Base-by-base conservation (phyloP, 2,329 filamentous ascomycete genomes). In the Fusarium keratoplasticum region DNA sequence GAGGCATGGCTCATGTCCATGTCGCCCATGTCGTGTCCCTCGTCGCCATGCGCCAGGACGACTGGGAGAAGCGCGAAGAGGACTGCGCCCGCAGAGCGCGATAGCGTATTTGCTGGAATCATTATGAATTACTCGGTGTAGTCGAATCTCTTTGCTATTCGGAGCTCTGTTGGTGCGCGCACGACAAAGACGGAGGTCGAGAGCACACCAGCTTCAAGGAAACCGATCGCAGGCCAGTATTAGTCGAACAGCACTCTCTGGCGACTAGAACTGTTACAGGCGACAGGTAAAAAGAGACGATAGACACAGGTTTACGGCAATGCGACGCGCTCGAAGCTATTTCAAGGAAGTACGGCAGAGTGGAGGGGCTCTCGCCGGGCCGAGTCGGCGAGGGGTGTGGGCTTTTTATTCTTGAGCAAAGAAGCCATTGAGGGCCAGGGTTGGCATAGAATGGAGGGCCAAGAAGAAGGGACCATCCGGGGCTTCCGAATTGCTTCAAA, bases 401-500 rank as follows among this genome's bases (percentile, higher is more conserved):
- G n/a, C 27, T 61, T 68, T 68, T 63, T 71, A 72, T 69, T 35
- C 61, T 54, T 38, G 35, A 54, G 27, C 27, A 67, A 25, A 20
- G 42, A 54, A 35, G 66, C 29, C 57, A 65, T 70, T 61, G 61
- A 31, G 38, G 64, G 59, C 58, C 52, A 69, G 69, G 58, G 27
- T 47, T 50, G 42, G 18, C 40, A 69, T 66, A 54, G 31, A 57
- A 47, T 54, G 16, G 52, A 35, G 18, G 67, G 69, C 70, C 60
- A 65, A 74, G 61, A 60, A 59, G 18, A 35, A 55, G 22, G 33
- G 20, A 18, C 44, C 27, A 72, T 72, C 77, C 77, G 76, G 74
- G 38, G 72, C 72, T 77, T 80, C 78, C 78, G 78, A 78, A 76
- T 79, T 74, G 69, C 76, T 77, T 79, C 75, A 73, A 72, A 29